Base-by-base conservation (phyloP, 345 rosid species). In the Kandelia obovata region DNA sequence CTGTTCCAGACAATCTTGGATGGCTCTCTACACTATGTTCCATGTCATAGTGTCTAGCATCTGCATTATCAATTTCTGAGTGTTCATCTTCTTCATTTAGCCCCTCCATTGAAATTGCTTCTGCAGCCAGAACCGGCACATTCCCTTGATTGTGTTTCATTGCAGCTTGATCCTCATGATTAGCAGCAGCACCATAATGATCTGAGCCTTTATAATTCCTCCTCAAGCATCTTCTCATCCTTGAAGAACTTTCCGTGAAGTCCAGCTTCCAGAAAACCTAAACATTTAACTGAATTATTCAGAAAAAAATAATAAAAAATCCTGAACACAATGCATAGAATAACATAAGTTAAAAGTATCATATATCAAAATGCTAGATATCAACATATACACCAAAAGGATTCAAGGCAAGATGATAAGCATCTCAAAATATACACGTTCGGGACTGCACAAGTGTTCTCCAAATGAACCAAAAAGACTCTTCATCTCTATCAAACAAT, bases 231-330 rank as follows among this genome's bases (percentile, higher is more conserved):
- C 68, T 81, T 78, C 99, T 87, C 99, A 96, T 96, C 87, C 99
- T 88, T 34, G 96, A 89, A 73, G 96, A 90, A 82, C 83, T 92
- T 82, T 96, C 99, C 91, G 86, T 85, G 65, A 88, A 83, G 79
- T 96, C 99, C 65, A 90, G 86, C 93, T 96, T 90, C 97, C 98
- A 96, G 80, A 89, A 96, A 78, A 92, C 71, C 99, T 95, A 78
- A 70, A 81, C 55, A 73, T 71, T 53, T 25, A 47, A 70, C 16
- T 51, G 63, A 55, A 52, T 21, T 60, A 37, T 21, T 61, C 34
- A 69, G 53, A 67, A 66, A 49, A 55, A 58, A 69, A 21, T 21
- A 68, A 43, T 64, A 70, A 49, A 55, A 58, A 71, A 31, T 55
- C 65, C 51, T 57, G 26, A 19, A n/a, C 20, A 49, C 10, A 59